Conservation (phyloP, 495 filamentous ascomycete genomes). For the Tuber magnatum region DNA sequence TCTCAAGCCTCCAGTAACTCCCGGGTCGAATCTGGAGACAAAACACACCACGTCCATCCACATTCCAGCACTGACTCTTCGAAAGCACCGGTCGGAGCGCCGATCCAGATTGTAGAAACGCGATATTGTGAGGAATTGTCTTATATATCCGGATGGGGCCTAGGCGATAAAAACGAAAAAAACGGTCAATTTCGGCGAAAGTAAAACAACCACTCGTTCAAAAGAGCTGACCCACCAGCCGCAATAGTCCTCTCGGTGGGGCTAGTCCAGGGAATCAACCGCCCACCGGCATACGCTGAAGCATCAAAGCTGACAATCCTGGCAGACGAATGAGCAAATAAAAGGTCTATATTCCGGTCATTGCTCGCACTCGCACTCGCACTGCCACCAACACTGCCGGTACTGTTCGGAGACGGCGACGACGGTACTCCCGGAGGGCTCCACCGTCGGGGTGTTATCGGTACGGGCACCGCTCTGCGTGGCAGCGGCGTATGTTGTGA, state of each 20-base stretch:
- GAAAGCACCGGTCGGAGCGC: conserved; percentile 36
- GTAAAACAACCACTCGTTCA: neutral
- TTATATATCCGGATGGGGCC: conserved; percentile 39
- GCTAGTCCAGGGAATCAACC: conserved; percentile 36
- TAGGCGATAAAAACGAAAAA: neutral
- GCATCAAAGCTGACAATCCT: conserved; percentile 35
- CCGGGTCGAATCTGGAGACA: conserved; percentile 38
- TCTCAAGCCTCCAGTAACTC: conserved; percentile 41
- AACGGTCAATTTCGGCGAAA: neutral
- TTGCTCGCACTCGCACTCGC: conserved; percentile 24
- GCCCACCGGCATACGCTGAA: conserved; percentile 5
- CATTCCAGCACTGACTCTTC: conserved; percentile 39
- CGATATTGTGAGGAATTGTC: conserved; percentile 39
- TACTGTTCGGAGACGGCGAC: conserved; percentile 10
- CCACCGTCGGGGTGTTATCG: conserved; percentile 14
- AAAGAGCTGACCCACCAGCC: conserved; percentile 23
- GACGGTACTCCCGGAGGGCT: conserved; percentile 1
- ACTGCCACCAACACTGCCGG: conserved; percentile 10
- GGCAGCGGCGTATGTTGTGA: conserved; percentile 25
- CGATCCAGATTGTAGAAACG: conserved; percentile 38
- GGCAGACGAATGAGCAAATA: conserved; percentile 36
- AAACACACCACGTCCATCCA: conserved; percentile 34
- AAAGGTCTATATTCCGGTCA: conserved; percentile 35
- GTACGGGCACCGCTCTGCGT: conserved; percentile 26
- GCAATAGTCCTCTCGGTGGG: conserved; percentile 38